phyloP scores from a whole-genome alignment of 768 basidiomycete species.

The Termitomyces sp. region DNA sequence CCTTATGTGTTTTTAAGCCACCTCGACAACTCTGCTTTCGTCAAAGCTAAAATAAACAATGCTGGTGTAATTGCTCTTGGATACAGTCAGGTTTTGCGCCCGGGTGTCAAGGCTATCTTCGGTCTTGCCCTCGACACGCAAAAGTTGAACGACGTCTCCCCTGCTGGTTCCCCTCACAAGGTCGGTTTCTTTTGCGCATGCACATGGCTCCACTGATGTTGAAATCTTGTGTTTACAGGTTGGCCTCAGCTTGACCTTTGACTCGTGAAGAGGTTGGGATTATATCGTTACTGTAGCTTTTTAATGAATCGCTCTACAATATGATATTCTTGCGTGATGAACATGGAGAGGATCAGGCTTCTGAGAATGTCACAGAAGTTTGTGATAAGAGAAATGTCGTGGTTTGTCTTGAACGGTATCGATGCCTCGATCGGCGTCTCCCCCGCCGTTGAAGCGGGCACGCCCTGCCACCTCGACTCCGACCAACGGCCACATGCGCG shows the following conservation, averaged over 20 bases:
- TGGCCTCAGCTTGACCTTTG: conserved; percentile 71
- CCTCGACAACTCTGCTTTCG: conserved; percentile 84
- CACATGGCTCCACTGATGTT: background rate
- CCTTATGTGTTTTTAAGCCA: conserved; percentile 36
- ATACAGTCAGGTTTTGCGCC: conserved; percentile 91
- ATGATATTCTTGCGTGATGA: background rate
- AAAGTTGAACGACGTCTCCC: conserved; percentile 71
- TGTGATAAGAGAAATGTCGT: background rate
- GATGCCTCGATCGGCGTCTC: conserved; percentile 23
- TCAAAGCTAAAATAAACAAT: conserved; percentile 99
- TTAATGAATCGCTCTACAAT: conserved; percentile 11
- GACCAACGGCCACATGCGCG: conserved; percentile 24
- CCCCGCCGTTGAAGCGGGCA: conserved; percentile 26
- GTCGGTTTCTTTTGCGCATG: conserved; percentile 22
- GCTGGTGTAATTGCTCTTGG: conserved; percentile 84
- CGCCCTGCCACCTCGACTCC: conserved; percentile 15
- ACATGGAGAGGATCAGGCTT: background rate
- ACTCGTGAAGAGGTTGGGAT: conserved; percentile 45
- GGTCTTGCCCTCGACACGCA: conserved; percentile 95
- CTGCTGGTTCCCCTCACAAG: conserved; percentile 74
- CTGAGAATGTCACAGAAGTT: background rate
- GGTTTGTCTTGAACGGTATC: background rate
- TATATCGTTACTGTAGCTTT: conserved; percentile 28
- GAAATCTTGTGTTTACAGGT: conserved; percentile 33
- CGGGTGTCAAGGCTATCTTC: conserved; percentile 89